Percentiles rank a stretch among this genome's conserved stretches.
phyloP scores from a whole-genome alignment of 2,329 filamentous ascomycete genomes.

The Penicillium sp. region DNA sequence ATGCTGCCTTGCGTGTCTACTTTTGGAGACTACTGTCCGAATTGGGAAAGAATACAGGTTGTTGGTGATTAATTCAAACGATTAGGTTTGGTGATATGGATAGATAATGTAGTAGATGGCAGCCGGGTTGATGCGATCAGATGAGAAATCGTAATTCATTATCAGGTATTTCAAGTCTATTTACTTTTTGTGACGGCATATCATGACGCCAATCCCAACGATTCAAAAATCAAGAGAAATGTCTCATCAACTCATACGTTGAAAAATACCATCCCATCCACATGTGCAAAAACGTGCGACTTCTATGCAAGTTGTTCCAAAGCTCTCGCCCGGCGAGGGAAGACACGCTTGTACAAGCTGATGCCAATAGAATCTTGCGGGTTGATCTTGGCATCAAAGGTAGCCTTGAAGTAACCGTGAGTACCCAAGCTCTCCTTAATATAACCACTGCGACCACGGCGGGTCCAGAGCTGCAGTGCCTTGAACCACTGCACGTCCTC shows the following conservation, averaged over 20 bases:
- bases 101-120: too few relatives aligned
- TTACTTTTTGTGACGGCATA: constrained; percentile 30
- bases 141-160: constrained; percentile 32
- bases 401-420: constrained; percentile 99
- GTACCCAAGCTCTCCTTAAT: constrained; percentile 95
- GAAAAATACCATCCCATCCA: constrained; percentile 12
- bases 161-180: constrained; percentile 31
- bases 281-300: constrained; percentile 11
- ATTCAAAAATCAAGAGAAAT: constrained; percentile 1
- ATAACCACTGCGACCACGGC: constrained; percentile 80
- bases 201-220: constrained; percentile 15
- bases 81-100: too few relatives aligned
- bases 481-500: constrained; percentile 98
- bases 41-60: constrained; percentile 4
- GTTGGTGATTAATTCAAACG: neutral
- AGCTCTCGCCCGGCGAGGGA: constrained; percentile 67
- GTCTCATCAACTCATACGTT: constrained; percentile 7
- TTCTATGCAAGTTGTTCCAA: constrained; percentile 40
- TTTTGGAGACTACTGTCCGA: neutral
- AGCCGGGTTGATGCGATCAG: too few relatives aligned
- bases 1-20: constrained; percentile 4
- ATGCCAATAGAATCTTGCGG: constrained; percentile 92
- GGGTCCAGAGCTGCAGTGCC: constrained; percentile 92
- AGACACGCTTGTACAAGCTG: constrained; percentile 83
- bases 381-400: constrained; percentile 94